Conservation (phyloP, 2,329 filamentous ascomycete species). For the Ceratocystis lukuohia region DNA sequence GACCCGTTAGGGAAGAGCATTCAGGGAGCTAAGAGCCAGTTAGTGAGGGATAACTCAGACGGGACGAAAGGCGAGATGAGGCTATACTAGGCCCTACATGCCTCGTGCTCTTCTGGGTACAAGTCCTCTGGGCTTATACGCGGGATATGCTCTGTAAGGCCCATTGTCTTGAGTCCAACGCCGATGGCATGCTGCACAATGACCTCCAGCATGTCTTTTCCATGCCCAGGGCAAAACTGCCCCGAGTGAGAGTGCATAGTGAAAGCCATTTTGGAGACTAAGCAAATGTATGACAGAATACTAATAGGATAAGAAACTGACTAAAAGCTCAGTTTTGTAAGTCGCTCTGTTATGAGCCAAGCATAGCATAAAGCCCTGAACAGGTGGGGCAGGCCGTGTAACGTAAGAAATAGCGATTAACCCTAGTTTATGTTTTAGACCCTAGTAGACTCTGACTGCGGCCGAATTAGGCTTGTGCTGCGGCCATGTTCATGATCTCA, state of each 20-base stretch:
- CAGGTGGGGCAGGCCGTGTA: neutral
- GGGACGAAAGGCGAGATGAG: no score
- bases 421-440: neutral
- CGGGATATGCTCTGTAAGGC: conserved; percentile 91
- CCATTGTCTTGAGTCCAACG: conserved; percentile 68
- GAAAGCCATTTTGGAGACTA: conserved; percentile 60
- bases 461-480: neutral
- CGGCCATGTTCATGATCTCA: conserved; percentile 16
- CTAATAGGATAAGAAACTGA: no score
- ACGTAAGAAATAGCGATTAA: neutral
- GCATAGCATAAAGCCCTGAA: neutral
- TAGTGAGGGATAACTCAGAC: neutral
- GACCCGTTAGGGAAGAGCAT: conserved; percentile 35
- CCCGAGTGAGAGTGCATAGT: conserved; percentile 97
- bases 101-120: conserved; percentile 66
- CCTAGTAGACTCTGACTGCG: neutral
- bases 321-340: neutral
- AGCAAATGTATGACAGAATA: neutral
- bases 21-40: conserved; percentile 32
- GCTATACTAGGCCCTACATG: neutral
- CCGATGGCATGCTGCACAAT: conserved; percentile 67
- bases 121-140: conserved; percentile 59
- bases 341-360: neutral
- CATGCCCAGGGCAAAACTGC: conserved; percentile 88
- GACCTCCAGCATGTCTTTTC: conserved; percentile 70